phyloP scores from a whole-genome alignment of 2,329 filamentous ascomycete species.

The Exophiala oligosperma region DNA sequence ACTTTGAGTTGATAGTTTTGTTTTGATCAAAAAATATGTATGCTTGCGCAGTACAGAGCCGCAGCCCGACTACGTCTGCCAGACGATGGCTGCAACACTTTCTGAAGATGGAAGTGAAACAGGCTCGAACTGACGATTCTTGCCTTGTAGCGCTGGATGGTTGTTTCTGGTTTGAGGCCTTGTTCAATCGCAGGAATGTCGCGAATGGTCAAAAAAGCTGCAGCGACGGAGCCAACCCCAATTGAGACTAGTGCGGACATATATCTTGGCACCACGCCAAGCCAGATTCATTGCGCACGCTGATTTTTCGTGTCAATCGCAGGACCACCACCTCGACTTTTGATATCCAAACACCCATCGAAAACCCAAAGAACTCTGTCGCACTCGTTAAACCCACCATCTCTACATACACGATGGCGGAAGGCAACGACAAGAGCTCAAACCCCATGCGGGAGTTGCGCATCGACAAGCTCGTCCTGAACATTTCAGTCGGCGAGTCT shows the following conservation, averaged over 20 bases:
- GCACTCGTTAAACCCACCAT: conserved; percentile 32
- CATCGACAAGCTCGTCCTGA: conserved; percentile 99
- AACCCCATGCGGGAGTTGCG: conserved; percentile 99
- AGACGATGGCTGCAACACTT: conserved; percentile 27
- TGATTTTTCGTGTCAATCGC: not conserved
- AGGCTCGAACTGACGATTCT: conserved; percentile 26
- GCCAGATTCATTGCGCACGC: not conserved
- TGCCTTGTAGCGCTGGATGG: not conserved
- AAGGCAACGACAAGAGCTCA: conserved; percentile 72
- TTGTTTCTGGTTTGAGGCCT: conserved; percentile 1
- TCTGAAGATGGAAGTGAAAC: conserved; percentile 1
- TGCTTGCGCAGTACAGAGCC: conserved; percentile 23
- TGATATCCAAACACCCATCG: not conserved
- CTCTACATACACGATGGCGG: conserved; percentile 50
- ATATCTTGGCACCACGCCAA: too few species aligned
- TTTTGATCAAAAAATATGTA: conserved; percentile 19
- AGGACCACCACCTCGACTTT: conserved; percentile 2
- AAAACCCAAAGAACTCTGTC: conserved; percentile 24
- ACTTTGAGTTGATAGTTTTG: not conserved
- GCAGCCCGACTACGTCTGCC: conserved; percentile 24
- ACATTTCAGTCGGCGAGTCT: conserved; percentile 99
- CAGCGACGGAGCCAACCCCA: not conserved
- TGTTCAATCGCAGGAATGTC: conserved; percentile 5
- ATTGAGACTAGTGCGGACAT: not conserved
- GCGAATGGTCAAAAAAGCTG: conserved; percentile 4